Evolutionary conservation across 2,329 filamentous ascomycete species (phyloP).

Genomic region (Akanthomyces uredinophilus): DNA sequence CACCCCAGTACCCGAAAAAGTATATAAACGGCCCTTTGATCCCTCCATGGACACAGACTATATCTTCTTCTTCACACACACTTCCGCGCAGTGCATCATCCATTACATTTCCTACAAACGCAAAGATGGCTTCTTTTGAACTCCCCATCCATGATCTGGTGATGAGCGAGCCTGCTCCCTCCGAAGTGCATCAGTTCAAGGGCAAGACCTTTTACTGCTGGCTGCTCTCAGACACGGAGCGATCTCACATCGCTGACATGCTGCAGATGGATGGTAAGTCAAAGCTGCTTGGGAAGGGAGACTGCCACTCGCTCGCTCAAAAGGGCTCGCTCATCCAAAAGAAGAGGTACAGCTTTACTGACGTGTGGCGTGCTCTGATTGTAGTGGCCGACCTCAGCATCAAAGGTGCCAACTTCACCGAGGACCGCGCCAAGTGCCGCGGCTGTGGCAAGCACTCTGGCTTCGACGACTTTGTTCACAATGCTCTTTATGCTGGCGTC

Average conservation of each 20-base stretch:
- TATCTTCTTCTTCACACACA: too few species aligned
- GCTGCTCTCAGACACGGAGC: constrained; percentile 1
- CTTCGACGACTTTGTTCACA: constrained; percentile 14
- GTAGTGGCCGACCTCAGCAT: constrained; percentile 8
- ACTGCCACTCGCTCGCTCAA: too few species aligned
- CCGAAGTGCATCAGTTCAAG: too few species aligned
- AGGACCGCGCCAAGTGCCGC: constrained; percentile 11
- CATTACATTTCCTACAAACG: too few species aligned
- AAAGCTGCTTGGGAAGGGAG: neutral
- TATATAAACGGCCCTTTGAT: too few species aligned
- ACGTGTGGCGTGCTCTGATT: neutral
- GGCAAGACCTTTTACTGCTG: constrained; percentile 6
- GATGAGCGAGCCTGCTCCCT: too few species aligned
- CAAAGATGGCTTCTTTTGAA: too few species aligned
- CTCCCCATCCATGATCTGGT: too few species aligned
- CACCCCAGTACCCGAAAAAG: too few species aligned
- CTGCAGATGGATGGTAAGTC: constrained; percentile 4
- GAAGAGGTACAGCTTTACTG: neutral
- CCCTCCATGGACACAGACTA: too few species aligned
- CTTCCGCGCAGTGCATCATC: too few species aligned
- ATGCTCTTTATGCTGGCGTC: constrained; percentile 12
- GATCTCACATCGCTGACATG: constrained; percentile 13
- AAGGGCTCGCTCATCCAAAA: neutral
- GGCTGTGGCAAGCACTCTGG: constrained; percentile 13
- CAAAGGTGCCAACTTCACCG: neutral